A percentile compares a stretch with the other conserved stretches of the same genome.
phyloP scores from a whole-genome alignment of 2,329 filamentous ascomycete genomes.

The Alternaria triticimaculans region DNA sequence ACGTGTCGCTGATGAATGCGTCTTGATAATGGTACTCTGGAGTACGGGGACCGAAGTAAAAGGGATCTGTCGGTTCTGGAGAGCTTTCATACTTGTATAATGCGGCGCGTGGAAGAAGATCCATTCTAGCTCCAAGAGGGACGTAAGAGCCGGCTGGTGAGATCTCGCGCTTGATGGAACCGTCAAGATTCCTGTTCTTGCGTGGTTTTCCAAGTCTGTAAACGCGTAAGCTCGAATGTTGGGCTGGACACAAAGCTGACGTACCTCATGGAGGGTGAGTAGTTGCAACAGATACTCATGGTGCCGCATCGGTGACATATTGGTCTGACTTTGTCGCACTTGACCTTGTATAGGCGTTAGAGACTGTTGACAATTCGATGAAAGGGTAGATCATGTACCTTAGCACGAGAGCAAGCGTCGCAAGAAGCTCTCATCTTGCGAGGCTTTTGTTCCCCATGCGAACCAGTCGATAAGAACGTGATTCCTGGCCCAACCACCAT shows the following conservation, averaged over 20 bases:
- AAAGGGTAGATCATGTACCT: slow-evolving; percentile 19
- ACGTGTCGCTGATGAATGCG: slow-evolving; percentile 35
- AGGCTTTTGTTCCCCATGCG: slow-evolving; percentile 37
- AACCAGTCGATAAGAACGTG: slow-evolving; percentile 27
- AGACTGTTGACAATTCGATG: background rate
- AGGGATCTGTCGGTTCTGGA: slow-evolving; percentile 44
- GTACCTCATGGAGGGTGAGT: slow-evolving; percentile 50
- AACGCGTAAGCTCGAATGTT: slow-evolving; percentile 20
- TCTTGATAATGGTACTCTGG: slow-evolving; percentile 46
- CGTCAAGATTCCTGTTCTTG: slow-evolving; percentile 47
- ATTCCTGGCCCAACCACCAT: slow-evolving; percentile 30
- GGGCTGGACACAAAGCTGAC: background rate
- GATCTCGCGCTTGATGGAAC: slow-evolving; percentile 43
- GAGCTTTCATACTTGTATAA: slow-evolving; percentile 43
- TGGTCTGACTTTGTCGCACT: slow-evolving; percentile 47
- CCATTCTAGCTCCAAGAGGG: slow-evolving; percentile 35
- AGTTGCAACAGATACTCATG: slow-evolving; percentile 49
- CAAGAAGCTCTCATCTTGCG: slow-evolving; percentile 49
- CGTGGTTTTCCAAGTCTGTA: slow-evolving; percentile 45
- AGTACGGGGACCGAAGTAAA: slow-evolving; percentile 44
- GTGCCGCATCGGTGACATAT: slow-evolving; percentile 47
- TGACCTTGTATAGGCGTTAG: slow-evolving; percentile 33
- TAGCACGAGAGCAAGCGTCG: slow-evolving; percentile 48
- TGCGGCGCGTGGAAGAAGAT: slow-evolving; percentile 42
- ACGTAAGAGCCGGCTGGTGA: slow-evolving; percentile 43